Base-by-base conservation (phyloP, 225 moss, liverwort and hornwort genomes). In the Asterella californica region DNA sequence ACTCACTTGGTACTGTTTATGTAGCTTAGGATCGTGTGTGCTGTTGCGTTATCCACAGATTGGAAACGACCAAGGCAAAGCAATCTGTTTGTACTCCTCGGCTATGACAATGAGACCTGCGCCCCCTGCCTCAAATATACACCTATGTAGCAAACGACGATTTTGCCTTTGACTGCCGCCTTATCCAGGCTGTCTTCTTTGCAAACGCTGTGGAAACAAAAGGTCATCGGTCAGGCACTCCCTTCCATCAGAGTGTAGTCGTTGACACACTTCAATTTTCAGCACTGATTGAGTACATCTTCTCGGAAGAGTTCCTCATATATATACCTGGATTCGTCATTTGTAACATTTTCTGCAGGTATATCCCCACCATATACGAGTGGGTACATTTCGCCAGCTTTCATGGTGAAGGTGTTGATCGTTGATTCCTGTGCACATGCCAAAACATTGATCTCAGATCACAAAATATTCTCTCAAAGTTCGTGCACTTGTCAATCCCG, bases 361-460 rank as follows among this genome's bases (percentile, higher is more conserved):
- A 83, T 74, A 34, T 79, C 65, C 15, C 65, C 74, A 22, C 65
- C 79, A 27, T 37, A 83, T 2, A 79, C 73, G 11, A 83, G 74
- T 0, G 83, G 83, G 49, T 64, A 79, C 76, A 59, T 37, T 15
- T 45, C 25, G 29, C 37, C 65, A 4, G 77, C 22, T 22, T 78
- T 42, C 78, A 82, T 61, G 11, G 50, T 61, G 72, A n/a, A 78
- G 21, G 82, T 53, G 50, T 82, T 82, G n/a, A 82, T 71, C 12
- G 37, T 73, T 32, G 18, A 8, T 55, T 78, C 82, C 82, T 82
- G 78, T 27, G 49, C 37, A 15, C 64, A 27, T 66, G 30, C 4
- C 6, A 27, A 61, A 61, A 5, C 2, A 3, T 21, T 61, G 9
- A 14, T 52, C 12, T 52, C 12, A 17, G 10, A 61, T 61, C n/a